phyloP scores from a whole-genome alignment of 2,329 filamentous ascomycete genomes.

The Alternaria atra region DNA sequence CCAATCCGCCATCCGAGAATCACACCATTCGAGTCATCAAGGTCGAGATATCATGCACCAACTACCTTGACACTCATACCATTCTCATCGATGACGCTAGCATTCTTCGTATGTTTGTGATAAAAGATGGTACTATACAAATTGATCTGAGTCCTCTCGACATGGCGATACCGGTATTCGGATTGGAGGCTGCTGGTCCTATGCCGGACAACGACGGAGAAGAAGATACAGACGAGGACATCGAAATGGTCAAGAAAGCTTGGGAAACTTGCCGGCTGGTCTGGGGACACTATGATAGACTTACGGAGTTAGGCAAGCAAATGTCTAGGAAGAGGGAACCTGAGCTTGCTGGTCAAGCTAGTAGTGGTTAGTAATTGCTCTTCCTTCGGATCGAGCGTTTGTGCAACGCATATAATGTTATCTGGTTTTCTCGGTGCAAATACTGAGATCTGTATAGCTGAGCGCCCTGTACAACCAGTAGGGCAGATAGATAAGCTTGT shows the following conservation, averaged over 20 bases:
- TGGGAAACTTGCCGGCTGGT: neutral
- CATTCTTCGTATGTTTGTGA: slow-evolving; percentile 4
- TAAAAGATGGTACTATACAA: neutral
- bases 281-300: neutral
- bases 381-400: neutral
- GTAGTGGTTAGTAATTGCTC: neutral
- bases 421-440: neutral
- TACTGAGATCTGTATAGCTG: neutral
- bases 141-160: neutral
- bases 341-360: neutral
- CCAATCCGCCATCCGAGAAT: neutral
- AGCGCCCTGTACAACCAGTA: neutral
- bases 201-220: neutral
- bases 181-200: neutral
- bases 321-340: neutral
- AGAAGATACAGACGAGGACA: neutral
- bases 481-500: neutral
- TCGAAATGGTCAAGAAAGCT: neutral
- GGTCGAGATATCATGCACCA: slow-evolving; percentile 1
- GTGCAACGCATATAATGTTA: neutral
- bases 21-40: neutral
- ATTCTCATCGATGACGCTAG: neutral
- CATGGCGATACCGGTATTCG: neutral
- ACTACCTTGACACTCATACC: neutral
- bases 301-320: neutral